A percentile compares a stretch with the other conserved stretches of the same genome.
These are phyloP conservation scores for Angomonas deanei DNA, from an alignment of 208 protist species.

Conservation along the genomic window DNA sequence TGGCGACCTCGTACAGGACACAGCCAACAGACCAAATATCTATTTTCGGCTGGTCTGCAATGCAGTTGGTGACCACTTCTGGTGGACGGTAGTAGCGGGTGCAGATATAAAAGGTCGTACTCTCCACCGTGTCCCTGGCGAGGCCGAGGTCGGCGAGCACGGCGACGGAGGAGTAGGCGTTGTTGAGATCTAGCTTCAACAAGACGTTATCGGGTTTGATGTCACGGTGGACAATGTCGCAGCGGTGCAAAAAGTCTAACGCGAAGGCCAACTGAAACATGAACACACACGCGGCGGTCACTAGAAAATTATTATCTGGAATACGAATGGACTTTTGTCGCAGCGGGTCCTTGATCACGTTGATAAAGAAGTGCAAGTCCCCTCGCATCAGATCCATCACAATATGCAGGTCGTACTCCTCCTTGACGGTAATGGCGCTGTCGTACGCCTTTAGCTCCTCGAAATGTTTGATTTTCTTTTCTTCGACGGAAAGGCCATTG, in stretches of 20 bases:
- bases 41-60: conserved; percentile 58
- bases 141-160: conserved; percentile 88
- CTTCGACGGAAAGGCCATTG: conserved; percentile 12
- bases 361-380: conserved; percentile 75
- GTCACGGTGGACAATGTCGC: conserved; percentile 92
- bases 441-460: conserved; percentile 22
- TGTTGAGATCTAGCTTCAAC: conserved; percentile 55
- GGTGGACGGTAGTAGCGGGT: conserved; percentile 96
- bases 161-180: conserved; percentile 59
- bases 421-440: conserved; percentile 15
- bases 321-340: conserved; percentile 15
- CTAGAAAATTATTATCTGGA: conserved; percentile 41
- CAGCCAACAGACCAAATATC: conserved; percentile 95
- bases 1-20: conserved; percentile 93
- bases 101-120: conserved; percentile 91
- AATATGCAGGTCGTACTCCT: conserved; percentile 82
- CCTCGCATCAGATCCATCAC: conserved; percentile 88
- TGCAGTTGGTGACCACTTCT: conserved; percentile 88
- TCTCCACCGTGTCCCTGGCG: conserved; percentile 63
- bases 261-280: conserved; percentile 85
- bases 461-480: conserved; percentile 37
- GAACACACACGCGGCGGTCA: conserved; percentile 64
- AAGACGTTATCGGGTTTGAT: conserved; percentile 98
- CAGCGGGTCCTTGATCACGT: conserved; percentile 20
- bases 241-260: conserved; percentile 88